These are phyloP conservation scores for Solanum hybrid DNA, from an alignment of 305 asterid species.

Conservation along the genomic window DNA sequence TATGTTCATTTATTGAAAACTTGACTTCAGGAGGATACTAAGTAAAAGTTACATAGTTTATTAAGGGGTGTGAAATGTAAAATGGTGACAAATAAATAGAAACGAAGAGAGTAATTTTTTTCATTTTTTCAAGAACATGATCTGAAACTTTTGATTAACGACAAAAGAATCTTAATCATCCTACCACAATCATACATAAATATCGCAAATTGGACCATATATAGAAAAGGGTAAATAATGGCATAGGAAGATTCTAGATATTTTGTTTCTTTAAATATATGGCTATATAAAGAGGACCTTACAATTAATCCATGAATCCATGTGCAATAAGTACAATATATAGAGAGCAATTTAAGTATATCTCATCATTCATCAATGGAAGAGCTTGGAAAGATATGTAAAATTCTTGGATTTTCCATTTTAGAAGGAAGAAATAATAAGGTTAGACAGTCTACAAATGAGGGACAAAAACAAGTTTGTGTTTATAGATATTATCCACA, in stretches of 20 bases:
- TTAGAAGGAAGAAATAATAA: not conserved
- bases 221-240: not conserved
- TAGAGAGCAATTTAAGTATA: not conserved
- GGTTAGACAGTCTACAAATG: not conserved
- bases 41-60: not conserved
- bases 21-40: no score
- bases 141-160: not conserved
- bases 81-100: not conserved
- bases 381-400: not conserved
- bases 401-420: not conserved
- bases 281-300: not conserved
- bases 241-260: not conserved
- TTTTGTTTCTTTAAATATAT: not conserved
- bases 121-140: not conserved
- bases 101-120: not conserved
- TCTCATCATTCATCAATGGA: not conserved
- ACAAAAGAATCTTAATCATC: not conserved
- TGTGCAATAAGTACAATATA: not conserved
- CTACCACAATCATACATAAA: not conserved
- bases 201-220: not conserved
- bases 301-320: not conserved
- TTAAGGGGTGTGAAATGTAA: not conserved
- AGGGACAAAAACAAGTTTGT: not conserved
- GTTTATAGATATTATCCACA: not conserved
- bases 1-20: no score